A percentile compares a stretch with the other conserved stretches of the same genome.
These are phyloP conservation scores for Chloranthus sessilifolius DNA, from an alignment of 164 flowering plant species.

Conservation along the genomic window DNA sequence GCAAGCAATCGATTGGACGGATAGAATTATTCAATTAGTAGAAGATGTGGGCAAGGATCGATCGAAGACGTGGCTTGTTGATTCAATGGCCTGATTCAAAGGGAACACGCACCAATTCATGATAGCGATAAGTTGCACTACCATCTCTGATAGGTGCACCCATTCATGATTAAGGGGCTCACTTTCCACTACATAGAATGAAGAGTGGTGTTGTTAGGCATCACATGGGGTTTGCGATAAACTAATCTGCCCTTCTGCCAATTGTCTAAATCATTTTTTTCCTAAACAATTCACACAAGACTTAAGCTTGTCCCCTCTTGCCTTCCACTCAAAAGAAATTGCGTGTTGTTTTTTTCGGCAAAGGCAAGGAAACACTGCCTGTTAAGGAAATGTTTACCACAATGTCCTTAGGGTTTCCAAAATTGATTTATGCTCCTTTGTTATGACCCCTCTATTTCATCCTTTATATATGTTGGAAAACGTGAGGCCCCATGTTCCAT, in stretches of 20 bases:
- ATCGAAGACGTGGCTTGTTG: too few relatives aligned
- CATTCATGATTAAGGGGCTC: too few relatives aligned
- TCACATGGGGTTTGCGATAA: slow-evolving; percentile 36
- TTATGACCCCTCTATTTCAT: not conserved
- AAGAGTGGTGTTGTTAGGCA: slow-evolving; percentile 14
- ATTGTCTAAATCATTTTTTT: slow-evolving; percentile 36
- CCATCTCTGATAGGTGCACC: too few relatives aligned
- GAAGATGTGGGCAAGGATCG: too few relatives aligned
- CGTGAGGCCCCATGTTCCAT: not conserved
- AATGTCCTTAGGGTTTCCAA: not conserved
- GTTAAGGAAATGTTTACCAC: not conserved
- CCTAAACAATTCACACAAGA: slow-evolving; percentile 28
- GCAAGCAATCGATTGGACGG: too few relatives aligned
- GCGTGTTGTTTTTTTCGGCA: slow-evolving; percentile 6
- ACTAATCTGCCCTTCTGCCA: slow-evolving; percentile 23
- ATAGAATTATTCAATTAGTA: too few relatives aligned
- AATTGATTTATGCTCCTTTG: not conserved
- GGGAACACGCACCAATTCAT: too few relatives aligned
- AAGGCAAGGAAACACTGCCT: slow-evolving; percentile 8
- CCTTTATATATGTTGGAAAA: not conserved
- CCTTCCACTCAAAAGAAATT: slow-evolving; percentile 9
- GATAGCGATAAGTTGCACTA: too few relatives aligned
- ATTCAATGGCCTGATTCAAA: too few relatives aligned
- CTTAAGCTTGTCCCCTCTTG: slow-evolving; percentile 28
- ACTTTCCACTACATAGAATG: slow-evolving; percentile 26